These are phyloP conservation scores for Cyberlindnera mycetangii DNA, from an alignment of 805 yeast species.

Conservation along the genomic window DNA sequence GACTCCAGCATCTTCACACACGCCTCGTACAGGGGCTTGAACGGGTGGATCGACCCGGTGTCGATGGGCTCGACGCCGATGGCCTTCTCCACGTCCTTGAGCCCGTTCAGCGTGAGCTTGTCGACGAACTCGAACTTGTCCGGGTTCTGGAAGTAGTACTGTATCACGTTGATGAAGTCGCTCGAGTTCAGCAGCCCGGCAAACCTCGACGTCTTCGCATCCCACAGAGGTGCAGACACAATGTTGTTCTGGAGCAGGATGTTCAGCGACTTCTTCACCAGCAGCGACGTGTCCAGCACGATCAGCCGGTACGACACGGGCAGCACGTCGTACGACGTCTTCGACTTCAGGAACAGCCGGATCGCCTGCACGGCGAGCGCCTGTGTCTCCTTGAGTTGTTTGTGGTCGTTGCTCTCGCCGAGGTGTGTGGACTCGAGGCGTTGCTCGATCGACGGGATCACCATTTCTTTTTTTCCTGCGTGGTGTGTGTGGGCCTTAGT, in stretches of 20 bases:
- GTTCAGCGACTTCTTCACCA: conserved; percentile 87
- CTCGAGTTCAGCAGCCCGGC: conserved; percentile 92
- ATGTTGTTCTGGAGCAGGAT: conserved; percentile 89
- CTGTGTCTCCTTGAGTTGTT: conserved; percentile 36
- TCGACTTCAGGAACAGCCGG: conserved; percentile 77
- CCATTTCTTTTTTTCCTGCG: conserved; percentile 2
- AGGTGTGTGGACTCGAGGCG: conserved; percentile 26
- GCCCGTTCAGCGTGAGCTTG: conserved; percentile 76
- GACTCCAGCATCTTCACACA: conserved; percentile 88
- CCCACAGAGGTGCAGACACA: conserved; percentile 97
- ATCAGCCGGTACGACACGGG: conserved; percentile 93
- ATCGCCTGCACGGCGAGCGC: conserved; percentile 77
- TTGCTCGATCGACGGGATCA: conserved; percentile 25
- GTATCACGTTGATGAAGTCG: conserved; percentile 93
- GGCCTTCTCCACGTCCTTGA: conserved; percentile 81
- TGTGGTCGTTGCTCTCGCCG: conserved; percentile 8
- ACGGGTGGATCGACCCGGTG: conserved; percentile 86
- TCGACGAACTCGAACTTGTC: conserved; percentile 88
- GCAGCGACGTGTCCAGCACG: conserved; percentile 86
- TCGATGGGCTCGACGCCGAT: conserved; percentile 86
- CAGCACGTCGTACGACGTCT: conserved; percentile 92
- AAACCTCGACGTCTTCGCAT: conserved; percentile 80
- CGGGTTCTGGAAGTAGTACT: conserved; percentile 86
- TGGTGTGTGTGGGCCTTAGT: background rate
- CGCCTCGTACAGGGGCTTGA: conserved; percentile 85